Evolutionary conservation across 306 rosid species (phyloP).

Genomic region (Styphnolobium japonicum): DNA sequence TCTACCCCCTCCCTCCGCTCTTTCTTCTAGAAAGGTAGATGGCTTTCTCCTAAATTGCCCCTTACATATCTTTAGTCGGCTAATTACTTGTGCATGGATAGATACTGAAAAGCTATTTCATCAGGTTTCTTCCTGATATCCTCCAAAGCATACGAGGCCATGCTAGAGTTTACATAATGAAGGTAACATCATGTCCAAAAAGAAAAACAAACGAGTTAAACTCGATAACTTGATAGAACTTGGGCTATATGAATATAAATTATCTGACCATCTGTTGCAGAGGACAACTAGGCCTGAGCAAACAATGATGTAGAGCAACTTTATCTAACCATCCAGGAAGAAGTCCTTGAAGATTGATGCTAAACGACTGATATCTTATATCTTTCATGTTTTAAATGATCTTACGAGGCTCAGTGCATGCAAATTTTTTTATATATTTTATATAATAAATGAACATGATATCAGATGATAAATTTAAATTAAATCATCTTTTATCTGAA

Average conservation of each 20-base stretch:
- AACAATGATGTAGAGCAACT: background rate
- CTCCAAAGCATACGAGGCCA: background rate
- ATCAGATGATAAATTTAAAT: background rate
- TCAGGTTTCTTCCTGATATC: background rate
- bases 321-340: background rate
- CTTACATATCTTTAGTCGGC: background rate
- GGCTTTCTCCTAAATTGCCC: background rate
- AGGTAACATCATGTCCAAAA: background rate
- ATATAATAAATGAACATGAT: background rate
- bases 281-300: background rate
- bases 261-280: background rate
- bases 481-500: background rate
- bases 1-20: background rate
- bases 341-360: background rate
- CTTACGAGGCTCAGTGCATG: background rate
- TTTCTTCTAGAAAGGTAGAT: background rate
- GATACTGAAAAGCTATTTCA: background rate
- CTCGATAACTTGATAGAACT: background rate
- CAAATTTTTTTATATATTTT: background rate
- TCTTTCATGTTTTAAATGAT: background rate
- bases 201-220: background rate
- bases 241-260: background rate
- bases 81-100: background rate
- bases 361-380: background rate
- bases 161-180: background rate